A percentile compares a stretch with the other conserved stretches of the same genome.
Evolutionary conservation across 352 stramenopile genomes (phyloP).

Genomic region (Phytophthora syringae): DNA sequence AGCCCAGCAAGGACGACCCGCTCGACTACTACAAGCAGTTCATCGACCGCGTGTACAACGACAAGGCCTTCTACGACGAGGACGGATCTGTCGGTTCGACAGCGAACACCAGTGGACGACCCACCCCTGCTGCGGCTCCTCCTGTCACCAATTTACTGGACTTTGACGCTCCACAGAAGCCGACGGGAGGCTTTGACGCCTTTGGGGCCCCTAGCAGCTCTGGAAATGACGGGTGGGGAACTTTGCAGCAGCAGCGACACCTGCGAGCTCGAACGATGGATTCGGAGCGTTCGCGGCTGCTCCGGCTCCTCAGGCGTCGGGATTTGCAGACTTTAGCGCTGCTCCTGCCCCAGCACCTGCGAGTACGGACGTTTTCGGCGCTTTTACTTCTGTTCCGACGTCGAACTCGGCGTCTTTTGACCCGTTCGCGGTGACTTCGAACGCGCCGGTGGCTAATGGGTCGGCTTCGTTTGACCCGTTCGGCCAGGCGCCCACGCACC

Average conservation of each 20-base stretch:
- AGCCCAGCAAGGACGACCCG: constrained; percentile 74
- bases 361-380: constrained; percentile 32
- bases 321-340: constrained; percentile 52
- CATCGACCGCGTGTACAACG: constrained; percentile 87
- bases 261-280: constrained; percentile 37
- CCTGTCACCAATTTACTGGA: constrained; percentile 60
- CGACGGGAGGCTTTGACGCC: constrained; percentile 45
- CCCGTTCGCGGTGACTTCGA: constrained; percentile 34
- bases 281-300: constrained; percentile 49
- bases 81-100: constrained; percentile 13
- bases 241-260: constrained; percentile 34
- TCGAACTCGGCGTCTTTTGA: constrained; percentile 42
- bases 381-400: constrained; percentile 40
- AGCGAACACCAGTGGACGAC: constrained; percentile 11
- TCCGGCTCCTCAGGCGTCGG: constrained; percentile 16
- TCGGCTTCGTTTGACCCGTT: constrained; percentile 44
- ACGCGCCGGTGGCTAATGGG: constrained; percentile 15
- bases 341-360: constrained; percentile 26
- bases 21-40: constrained; percentile 89
- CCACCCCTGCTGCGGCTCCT: constrained; percentile 5
- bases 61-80: constrained; percentile 79
- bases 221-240: constrained; percentile 36
- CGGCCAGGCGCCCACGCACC: constrained; percentile 18
- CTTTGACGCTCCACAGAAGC: constrained; percentile 48
- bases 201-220: constrained; percentile 31